Conservation (phyloP, 176 grass and related monocot species). For the Avena sativa region DNA sequence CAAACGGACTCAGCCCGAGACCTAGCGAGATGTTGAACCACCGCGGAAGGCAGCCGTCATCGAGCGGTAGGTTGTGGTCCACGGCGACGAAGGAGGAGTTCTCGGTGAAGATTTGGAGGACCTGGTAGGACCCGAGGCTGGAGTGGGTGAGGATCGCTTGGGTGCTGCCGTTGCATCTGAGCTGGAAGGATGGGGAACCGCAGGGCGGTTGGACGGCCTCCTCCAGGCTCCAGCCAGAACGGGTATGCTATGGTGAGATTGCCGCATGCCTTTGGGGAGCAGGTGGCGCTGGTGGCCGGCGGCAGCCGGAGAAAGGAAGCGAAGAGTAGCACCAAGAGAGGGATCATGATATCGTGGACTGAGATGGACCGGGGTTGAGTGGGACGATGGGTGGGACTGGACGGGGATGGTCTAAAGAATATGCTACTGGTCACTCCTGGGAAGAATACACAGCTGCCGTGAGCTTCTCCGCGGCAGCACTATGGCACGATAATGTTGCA, state of each 20-base stretch:
- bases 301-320: neutral
- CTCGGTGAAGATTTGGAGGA: too few species aligned
- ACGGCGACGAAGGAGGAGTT: slow-evolving; percentile 12
- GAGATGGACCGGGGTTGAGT: neutral
- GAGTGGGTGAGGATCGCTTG: neutral
- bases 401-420: neutral
- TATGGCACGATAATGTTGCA: too few species aligned
- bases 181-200: neutral
- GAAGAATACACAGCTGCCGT: neutral
- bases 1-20: neutral
- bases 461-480: too few species aligned
- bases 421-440: neutral
- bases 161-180: slow-evolving; percentile 5
- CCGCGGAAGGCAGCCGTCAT: slow-evolving; percentile 11
- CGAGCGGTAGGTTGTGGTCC: slow-evolving; percentile 34
- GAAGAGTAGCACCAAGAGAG: neutral
- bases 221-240: slow-evolving; percentile 34
- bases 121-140: rapidly evolving
- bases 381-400: neutral
- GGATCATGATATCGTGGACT: neutral
- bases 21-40: neutral
- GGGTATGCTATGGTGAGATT: neutral
- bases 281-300: neutral
- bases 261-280: neutral
- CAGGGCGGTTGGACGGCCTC: neutral